Evolutionary conservation across 2,329 filamentous ascomycete species (phyloP).

Genomic region (Botrytis cinerea): DNA sequence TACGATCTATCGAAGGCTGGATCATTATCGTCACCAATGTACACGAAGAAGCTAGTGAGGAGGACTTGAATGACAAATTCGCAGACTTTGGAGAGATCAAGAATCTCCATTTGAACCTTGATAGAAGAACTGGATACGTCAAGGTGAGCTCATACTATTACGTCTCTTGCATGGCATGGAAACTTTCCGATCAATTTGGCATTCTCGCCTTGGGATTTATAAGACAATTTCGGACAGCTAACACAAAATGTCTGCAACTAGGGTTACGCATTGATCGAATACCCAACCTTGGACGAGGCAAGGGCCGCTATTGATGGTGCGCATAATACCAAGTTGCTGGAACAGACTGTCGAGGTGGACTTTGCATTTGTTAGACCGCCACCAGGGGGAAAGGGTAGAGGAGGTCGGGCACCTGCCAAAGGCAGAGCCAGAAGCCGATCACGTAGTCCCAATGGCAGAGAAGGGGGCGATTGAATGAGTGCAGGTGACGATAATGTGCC

Average conservation of each 20-base stretch:
- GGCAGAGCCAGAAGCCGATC: constrained; percentile 41
- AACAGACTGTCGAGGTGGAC: constrained; percentile 79
- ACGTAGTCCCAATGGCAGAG: constrained; percentile 39
- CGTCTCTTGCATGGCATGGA: neutral
- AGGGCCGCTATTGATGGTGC: constrained; percentile 79
- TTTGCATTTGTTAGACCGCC: constrained; percentile 84
- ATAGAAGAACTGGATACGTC: constrained; percentile 80
- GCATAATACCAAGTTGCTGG: constrained; percentile 75
- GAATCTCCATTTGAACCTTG: constrained; percentile 81
- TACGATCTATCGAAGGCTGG: constrained; percentile 87
- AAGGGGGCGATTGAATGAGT: constrained; percentile 36
- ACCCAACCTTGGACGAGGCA: constrained; percentile 75
- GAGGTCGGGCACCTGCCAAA: constrained; percentile 41
- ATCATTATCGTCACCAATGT: constrained; percentile 85
- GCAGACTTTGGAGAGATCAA: constrained; percentile 85
- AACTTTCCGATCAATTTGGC: neutral
- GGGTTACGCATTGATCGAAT: constrained; percentile 86
- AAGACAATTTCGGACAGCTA: constrained; percentile 8
- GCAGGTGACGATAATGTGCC: constrained; percentile 13
- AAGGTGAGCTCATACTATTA: constrained; percentile 57
- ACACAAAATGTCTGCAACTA: constrained; percentile 42
- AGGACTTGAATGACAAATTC: constrained; percentile 79
- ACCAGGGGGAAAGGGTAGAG: constrained; percentile 54
- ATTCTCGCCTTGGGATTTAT: constrained; percentile 7
- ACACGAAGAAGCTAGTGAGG: constrained; percentile 83